Conservation (phyloP, 768 basidiomycete species). For the Boletus vinaceobasis region DNA sequence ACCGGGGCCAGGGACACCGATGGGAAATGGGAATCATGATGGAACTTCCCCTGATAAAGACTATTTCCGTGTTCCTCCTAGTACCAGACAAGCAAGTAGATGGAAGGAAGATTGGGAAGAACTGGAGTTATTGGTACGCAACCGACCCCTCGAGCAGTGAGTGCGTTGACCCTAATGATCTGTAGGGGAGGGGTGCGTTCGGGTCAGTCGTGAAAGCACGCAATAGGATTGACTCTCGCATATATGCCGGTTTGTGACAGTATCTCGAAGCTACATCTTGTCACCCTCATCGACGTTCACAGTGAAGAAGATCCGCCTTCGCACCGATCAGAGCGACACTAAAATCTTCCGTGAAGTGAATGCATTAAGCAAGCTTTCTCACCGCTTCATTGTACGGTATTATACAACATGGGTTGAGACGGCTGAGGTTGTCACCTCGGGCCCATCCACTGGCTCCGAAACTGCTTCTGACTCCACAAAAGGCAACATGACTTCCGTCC, state of each 20-base stretch:
- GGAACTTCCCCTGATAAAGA: slow-evolving; percentile 63
- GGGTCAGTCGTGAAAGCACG: slow-evolving; percentile 94
- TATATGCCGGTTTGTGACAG: slow-evolving; percentile 65
- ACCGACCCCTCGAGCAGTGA: neutral
- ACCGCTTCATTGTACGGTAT: slow-evolving; percentile 89
- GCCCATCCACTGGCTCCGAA: slow-evolving; percentile 45
- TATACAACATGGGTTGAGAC: slow-evolving; percentile 90
- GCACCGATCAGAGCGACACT: slow-evolving; percentile 71
- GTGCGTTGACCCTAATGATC: neutral
- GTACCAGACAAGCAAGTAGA: slow-evolving; percentile 59
- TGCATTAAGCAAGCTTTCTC: slow-evolving; percentile 80
- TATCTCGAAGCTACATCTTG: neutral
- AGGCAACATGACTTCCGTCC: slow-evolving; percentile 57
- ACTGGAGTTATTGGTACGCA: slow-evolving; percentile 68
- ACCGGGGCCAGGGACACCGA: slow-evolving; percentile 43
- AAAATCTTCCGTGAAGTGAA: slow-evolving; percentile 92
- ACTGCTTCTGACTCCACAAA: slow-evolving; percentile 37
- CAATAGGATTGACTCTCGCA: slow-evolving; percentile 81
- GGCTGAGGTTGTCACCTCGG: slow-evolving; percentile 48
- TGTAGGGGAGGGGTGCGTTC: slow-evolving; percentile 82
- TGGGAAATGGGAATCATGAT: slow-evolving; percentile 35
- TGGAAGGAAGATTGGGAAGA: slow-evolving; percentile 97
- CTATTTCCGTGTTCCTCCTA: slow-evolving; percentile 44
- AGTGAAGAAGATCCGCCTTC: slow-evolving; percentile 89
- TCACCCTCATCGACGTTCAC: neutral